phyloP scores from a whole-genome alignment of 1,139 yeast genomes.

The Zygosaccharomyces sapae region DNA sequence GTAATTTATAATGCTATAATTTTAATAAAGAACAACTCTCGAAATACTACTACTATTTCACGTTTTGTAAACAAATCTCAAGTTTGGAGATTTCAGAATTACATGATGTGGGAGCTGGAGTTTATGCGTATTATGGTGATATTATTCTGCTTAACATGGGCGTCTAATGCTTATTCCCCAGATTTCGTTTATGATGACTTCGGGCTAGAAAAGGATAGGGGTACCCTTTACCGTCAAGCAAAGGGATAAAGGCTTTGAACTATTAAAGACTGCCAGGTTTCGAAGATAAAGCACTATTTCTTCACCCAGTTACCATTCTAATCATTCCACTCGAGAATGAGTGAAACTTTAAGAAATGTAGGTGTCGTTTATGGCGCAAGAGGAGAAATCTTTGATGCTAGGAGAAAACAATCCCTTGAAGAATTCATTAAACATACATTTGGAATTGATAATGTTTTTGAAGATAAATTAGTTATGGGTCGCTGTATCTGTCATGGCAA shows the following conservation, averaged over 20 bases:
- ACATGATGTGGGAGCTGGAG: too few species aligned
- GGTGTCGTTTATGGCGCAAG: slow-evolving; percentile 15
- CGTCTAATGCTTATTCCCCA: too few species aligned
- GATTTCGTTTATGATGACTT: slow-evolving; percentile 3
- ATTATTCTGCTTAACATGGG: too few species aligned
- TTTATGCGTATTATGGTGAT: too few species aligned
- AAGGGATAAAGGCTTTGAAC: neutral
- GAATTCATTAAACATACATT: slow-evolving; percentile 11
- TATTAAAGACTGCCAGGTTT: too few species aligned
- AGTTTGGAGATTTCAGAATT: too few species aligned
- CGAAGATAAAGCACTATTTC: too few species aligned
- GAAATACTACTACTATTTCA: too few species aligned
- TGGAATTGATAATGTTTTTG: slow-evolving; percentile 11
- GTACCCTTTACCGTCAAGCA: neutral
- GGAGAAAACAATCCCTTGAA: slow-evolving; percentile 5
- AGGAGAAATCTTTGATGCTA: slow-evolving; percentile 12
- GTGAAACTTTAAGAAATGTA: slow-evolving; percentile 7
- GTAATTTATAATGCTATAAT: neutral
- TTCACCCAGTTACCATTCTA: neutral
- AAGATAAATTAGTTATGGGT: slow-evolving; percentile 16
- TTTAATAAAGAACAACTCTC: too few species aligned
- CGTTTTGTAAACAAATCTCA: too few species aligned
- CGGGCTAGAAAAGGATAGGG: too few species aligned
- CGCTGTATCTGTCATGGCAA: slow-evolving; percentile 17
- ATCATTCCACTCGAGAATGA: neutral